Conservation (phyloP, 805 yeast genomes). For the Kluyveromyces aestuarii region DNA sequence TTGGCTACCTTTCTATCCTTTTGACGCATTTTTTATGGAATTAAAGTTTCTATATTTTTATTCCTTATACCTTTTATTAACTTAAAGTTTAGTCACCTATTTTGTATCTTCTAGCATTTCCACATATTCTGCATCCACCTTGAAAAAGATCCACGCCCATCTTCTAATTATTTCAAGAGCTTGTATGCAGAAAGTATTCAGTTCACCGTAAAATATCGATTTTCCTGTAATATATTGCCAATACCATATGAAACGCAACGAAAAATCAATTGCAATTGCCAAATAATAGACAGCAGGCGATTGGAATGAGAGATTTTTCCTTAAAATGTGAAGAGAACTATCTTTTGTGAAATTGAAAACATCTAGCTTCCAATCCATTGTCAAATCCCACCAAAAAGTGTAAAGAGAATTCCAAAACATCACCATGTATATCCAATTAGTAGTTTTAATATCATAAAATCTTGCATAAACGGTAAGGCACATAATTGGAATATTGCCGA, state of each 20-base stretch:
- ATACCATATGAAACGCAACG: constrained; percentile 71
- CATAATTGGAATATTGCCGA: constrained; percentile 50
- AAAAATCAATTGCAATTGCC: constrained; percentile 53
- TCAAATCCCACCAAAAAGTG: constrained; percentile 83
- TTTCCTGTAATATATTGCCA: constrained; percentile 38
- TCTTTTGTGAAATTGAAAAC: constrained; percentile 31
- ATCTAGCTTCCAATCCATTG: constrained; percentile 78
- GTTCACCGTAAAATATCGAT: constrained; percentile 34
- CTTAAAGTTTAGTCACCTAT: neutral
- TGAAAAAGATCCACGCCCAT: constrained; percentile 82
- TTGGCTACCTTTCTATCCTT: neutral
- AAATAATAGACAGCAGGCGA: constrained; percentile 36
- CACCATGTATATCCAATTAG: constrained; percentile 15
- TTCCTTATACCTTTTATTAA: neutral
- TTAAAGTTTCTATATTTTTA: neutral
- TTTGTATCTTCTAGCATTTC: neutral
- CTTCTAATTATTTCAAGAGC: constrained; percentile 71
- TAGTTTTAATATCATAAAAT: constrained; percentile 9
- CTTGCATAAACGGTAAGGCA: constrained; percentile 25
- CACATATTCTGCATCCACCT: constrained; percentile 67
- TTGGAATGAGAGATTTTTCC: constrained; percentile 20
- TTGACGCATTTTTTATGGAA: neutral
- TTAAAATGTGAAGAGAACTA: constrained; percentile 2
- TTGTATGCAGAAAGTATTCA: constrained; percentile 62
- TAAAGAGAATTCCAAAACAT: constrained; percentile 62